Evolutionary conservation across 2,329 filamentous ascomycete species (phyloP), one percentile per base, ranked within the genome.

Genomic region (Didymella exigua): DNA sequence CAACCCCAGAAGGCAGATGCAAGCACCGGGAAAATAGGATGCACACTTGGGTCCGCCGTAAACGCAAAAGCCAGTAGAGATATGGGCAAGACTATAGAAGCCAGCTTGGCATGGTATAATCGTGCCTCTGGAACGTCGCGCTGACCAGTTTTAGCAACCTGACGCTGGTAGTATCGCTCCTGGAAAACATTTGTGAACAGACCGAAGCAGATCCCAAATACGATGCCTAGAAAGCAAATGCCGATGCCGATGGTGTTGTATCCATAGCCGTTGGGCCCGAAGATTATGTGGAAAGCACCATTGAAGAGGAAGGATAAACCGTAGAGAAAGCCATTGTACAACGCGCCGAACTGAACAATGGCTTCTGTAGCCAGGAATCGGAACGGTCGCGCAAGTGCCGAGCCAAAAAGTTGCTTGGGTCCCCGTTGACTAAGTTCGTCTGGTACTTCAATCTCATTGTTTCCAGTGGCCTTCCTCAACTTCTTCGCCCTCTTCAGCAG

Each of bases 271-370:
- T 67, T 61, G 7, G 71, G 63, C 1, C 79, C 78, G 50, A 82
- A 82, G 0, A 82, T 80, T 18, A 82, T 71, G 18, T 75, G 71
- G 50, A 82, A 82, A 0, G 78, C 79, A 3, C 75, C 77, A 50
- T 81, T 81, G 69, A 81, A 81, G 0, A 81, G 68, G 49, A 82
- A 82, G 1, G 77, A 79, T 8, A 81, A 54, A 2, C 79, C 79
- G 44, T 81, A 81, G 2, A 81, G 67, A 54, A 79, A 81, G 4
- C 78, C 79, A 42, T 81, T 81, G 61, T 80, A 81, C 1, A 79
- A 60, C 2, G 79, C 79, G n/a, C 72, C 75, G 30, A 79, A 79
- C 14, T 78, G 73, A 26, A 80, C 76, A 37, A 82, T 81, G 30
- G 78, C 76, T 59, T 81, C 79, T 1, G 77, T 76, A 11, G 70